These are phyloP conservation scores for Xylaria arbuscula DNA, from an alignment of 2,329 filamentous ascomycete genomes.

Conservation along the genomic window DNA sequence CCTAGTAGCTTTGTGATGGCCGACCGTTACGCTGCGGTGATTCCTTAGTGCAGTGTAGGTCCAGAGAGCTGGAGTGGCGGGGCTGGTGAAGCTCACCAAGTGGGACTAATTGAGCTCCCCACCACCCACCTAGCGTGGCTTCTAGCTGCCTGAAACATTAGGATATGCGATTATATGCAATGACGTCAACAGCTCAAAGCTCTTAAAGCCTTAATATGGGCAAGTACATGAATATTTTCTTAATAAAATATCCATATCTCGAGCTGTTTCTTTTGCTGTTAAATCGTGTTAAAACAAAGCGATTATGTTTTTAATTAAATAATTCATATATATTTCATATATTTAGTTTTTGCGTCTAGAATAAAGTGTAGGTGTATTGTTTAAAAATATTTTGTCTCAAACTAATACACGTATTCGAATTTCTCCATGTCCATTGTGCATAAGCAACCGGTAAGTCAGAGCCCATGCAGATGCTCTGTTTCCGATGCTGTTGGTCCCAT, in stretches of 20 bases:
- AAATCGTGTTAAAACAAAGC: too few relatives aligned
- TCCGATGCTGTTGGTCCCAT: too few relatives aligned
- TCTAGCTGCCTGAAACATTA: not conserved
- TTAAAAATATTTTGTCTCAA: too few relatives aligned
- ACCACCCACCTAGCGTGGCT: not conserved
- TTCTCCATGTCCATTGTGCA: too few relatives aligned
- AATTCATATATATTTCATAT: too few relatives aligned
- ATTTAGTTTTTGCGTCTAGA: too few relatives aligned
- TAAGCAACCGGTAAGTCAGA: too few relatives aligned
- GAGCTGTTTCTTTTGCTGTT: too few relatives aligned
- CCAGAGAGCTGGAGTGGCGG: slow-evolving; percentile 23
- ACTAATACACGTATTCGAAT: too few relatives aligned
- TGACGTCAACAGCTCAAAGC: not conserved
- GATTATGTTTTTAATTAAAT: too few relatives aligned
- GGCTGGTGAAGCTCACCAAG: slow-evolving; percentile 14
- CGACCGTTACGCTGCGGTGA: not conserved
- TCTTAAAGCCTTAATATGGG: not conserved
- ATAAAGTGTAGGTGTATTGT: too few relatives aligned
- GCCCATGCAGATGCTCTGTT: too few relatives aligned
- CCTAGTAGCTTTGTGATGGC: not conserved
- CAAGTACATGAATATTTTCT: slow-evolving; percentile 1
- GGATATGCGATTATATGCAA: not conserved
- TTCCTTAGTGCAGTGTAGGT: not conserved
- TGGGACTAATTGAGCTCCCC: not conserved
- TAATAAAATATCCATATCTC: not conserved